A percentile compares a stretch with the other conserved stretches of the same genome.
Evolutionary conservation across 108 stramenopile species (phyloP).

Genomic region (Ochromonas danica): DNA sequence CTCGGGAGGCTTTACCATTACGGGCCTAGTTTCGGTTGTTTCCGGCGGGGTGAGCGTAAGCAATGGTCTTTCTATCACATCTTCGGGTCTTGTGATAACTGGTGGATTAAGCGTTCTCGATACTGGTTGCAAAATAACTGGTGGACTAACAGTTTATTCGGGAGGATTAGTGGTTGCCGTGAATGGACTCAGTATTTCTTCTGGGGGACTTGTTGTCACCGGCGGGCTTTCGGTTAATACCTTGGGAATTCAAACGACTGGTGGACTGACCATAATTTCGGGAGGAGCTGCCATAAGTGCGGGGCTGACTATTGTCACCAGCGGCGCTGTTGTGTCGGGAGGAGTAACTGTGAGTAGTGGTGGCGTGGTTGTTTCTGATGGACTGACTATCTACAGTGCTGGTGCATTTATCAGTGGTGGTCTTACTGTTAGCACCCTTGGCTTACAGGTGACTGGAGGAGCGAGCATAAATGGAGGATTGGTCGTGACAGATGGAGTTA

Average conservation of each 20-base stretch:
- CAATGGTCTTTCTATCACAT: background rate
- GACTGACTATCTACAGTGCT: background rate
- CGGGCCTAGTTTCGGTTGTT: background rate
- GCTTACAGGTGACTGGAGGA: background rate
- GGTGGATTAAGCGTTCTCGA: background rate
- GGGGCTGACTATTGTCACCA: background rate
- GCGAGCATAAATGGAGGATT: background rate
- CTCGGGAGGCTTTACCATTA: slow-evolving; percentile 3
- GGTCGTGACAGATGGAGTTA: background rate
- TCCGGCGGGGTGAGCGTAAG: slow-evolving; percentile 7
- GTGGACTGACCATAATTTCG: background rate
- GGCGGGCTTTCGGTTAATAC: slow-evolving; percentile 9
- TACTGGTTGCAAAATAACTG: background rate
- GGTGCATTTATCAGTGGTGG: background rate
- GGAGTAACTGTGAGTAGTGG: background rate
- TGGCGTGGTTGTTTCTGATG: background rate
- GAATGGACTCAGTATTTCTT: background rate
- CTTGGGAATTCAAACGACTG: background rate
- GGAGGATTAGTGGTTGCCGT: background rate
- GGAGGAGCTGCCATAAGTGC: background rate
- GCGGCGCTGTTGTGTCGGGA: background rate
- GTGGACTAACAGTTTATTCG: slow-evolving; percentile 1
- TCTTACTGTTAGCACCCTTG: background rate
- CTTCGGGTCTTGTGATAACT: background rate
- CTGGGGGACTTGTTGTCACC: slow-evolving; percentile 21